Percentiles rank a stretch among this genome's conserved stretches.
These are phyloP conservation scores for Selaginella tamariscina DNA, from an alignment of 75 land plant species.

Conservation along the genomic window DNA sequence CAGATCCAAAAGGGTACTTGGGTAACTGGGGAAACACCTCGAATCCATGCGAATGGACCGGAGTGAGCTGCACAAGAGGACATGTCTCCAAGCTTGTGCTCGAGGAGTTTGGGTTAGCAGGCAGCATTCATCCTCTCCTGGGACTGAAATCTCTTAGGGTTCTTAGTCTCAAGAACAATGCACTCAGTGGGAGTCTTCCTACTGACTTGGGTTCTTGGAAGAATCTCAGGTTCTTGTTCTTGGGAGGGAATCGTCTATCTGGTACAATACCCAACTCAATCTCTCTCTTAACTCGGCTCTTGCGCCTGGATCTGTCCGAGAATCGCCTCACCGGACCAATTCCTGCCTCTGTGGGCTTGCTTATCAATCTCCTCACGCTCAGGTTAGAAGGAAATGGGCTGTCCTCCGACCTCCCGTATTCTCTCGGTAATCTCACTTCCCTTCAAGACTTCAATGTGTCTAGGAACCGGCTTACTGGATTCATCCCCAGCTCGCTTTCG, in stretches of 20 bases:
- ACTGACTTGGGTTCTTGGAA: slow-evolving; percentile 15
- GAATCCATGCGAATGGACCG: slow-evolving; percentile 22
- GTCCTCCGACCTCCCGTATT: slow-evolving; percentile 31
- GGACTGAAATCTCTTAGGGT: slow-evolving; percentile 32
- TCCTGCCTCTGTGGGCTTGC: slow-evolving; percentile 24
- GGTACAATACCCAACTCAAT: slow-evolving; percentile 48
- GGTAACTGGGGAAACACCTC: neutral
- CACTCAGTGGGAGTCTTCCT: slow-evolving; percentile 35
- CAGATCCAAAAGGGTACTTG: neutral
- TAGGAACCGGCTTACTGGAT: slow-evolving; percentile 41
- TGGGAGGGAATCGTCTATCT: slow-evolving; percentile 41
- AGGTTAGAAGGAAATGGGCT: slow-evolving; percentile 37
- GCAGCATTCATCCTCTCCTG: slow-evolving; percentile 16
- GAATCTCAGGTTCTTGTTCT: slow-evolving; percentile 47
- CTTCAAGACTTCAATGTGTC: slow-evolving; percentile 49
- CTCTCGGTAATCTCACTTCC: slow-evolving; percentile 31
- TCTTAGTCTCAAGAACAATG: slow-evolving; percentile 36
- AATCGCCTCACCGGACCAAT: slow-evolving; percentile 42
- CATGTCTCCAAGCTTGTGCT: slow-evolving; percentile 40
- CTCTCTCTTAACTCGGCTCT: slow-evolving; percentile 28
- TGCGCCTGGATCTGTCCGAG: slow-evolving; percentile 26
- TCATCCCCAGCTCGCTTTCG: slow-evolving; percentile 31
- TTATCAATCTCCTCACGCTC: slow-evolving; percentile 22
- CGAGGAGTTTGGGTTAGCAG: slow-evolving; percentile 29
- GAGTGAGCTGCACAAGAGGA: slow-evolving; percentile 28